Evolutionary conservation across 2,329 filamentous ascomycete genomes (phyloP).

Genomic region (Grosmannia penicillata): DNA sequence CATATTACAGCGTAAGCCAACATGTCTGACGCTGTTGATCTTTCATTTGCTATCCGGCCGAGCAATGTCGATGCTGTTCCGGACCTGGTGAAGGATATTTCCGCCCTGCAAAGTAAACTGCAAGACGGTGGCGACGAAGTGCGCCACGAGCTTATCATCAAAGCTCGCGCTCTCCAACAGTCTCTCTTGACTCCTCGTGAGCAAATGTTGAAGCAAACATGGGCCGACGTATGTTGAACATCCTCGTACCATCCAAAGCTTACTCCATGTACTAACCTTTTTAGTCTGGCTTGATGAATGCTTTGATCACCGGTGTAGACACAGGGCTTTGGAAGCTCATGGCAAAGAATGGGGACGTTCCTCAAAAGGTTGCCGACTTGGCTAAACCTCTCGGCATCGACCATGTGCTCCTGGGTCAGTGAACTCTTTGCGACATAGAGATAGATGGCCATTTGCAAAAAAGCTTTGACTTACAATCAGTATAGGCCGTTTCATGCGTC

Average conservation of each 20-base stretch:
- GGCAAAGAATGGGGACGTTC: conserved; percentile 15
- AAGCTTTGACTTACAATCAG: neutral
- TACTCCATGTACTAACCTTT: neutral
- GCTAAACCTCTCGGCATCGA: conserved; percentile 15
- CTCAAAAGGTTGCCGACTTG: conserved; percentile 17
- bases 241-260: neutral
- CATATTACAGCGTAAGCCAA: no score
- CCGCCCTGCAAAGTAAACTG: neutral
- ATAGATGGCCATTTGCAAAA: neutral
- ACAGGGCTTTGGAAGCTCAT: conserved; percentile 22
- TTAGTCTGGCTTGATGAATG: neutral
- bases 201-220: conserved; percentile 6
- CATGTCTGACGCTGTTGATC: neutral
- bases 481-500: conserved; percentile 17
- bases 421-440: no score
- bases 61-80: conserved; percentile 2
- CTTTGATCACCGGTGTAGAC: conserved; percentile 16
- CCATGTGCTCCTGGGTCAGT: conserved; percentile 13
- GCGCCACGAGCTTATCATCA: conserved; percentile 3
- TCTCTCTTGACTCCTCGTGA: conserved; percentile 5
- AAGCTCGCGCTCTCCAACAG: conserved; percentile 4
- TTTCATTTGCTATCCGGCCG: neutral
- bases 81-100: conserved; percentile 4
- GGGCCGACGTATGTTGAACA: conserved; percentile 7
- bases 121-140: conserved; percentile 3